Base-by-base conservation (phyloP, 2,329 filamentous ascomycete species). In the Arthrinium phaeospermum region DNA sequence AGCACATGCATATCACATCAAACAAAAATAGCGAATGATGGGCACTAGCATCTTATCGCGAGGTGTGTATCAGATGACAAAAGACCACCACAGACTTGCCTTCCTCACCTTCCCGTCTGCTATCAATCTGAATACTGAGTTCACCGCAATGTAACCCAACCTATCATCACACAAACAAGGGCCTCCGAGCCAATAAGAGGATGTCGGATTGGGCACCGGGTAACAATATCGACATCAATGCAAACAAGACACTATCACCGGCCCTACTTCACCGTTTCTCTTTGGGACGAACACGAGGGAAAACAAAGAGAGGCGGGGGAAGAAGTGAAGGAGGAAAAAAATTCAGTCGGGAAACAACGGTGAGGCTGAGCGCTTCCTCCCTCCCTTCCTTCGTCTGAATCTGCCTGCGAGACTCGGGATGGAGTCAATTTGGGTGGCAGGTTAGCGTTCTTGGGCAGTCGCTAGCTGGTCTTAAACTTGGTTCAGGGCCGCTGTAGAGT, bases 1-100 rank as follows among this genome's bases (percentile, higher is more conserved):
- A 64, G 57, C 57, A 64, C 57, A 64, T 64, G 57, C 57, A n/a
- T 61, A 64, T 41, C 57, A 22, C 57, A 64, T 64, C 57, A n/a
- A 41, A 22, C 22, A 14, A 64, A 64, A 64, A 64, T 64, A 64
- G 57, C 57, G 57, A 30, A 41, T 41, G 57, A 64, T 64, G 37
- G 57, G 57, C 57, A 64, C 57, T 64, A 64, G 57, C 57, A 64
- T 64, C 57, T 64, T 64, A 64, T 64, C 57, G 57, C 57, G 57
- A 64, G 57, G 57, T 61, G 57, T 41, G 30, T 64, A 41, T 41
- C 57, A 64, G 57, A 64, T 64, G 57, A 64, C 57, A 41, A 64
- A 41, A 41, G 37, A 41, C 37, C 10, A 41, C 27, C 27, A 30
- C 16, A 61, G 16, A 34, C 53, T 61, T 22, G 8, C 57, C 41